Conservation (phyloP, 352 stramenopile genomes). For the Blastocystis sp. region DNA sequence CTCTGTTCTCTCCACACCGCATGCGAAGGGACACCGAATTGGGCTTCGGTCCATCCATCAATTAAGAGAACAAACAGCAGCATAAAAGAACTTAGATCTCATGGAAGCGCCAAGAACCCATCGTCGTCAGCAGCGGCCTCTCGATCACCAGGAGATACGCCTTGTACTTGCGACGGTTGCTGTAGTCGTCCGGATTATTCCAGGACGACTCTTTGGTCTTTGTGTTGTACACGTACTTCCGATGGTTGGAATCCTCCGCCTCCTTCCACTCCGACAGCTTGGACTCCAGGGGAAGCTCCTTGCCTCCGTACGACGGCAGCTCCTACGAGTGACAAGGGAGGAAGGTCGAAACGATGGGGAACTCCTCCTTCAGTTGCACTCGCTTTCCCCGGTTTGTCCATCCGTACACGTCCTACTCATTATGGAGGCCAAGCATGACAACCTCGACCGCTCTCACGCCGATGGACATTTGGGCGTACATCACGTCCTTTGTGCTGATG, state of each 20-base stretch:
- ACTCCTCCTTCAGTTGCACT: slow-evolving; percentile 15
- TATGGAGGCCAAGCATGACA: not conserved
- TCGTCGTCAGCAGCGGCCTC: slow-evolving; percentile 19
- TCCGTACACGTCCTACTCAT: slow-evolving; percentile 46
- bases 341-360: not conserved
- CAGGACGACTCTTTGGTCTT: slow-evolving; percentile 17
- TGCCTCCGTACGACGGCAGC: not conserved
- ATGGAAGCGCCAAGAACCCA: slow-evolving; percentile 39
- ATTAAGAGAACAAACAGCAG: not conserved
- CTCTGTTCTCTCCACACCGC: no score
- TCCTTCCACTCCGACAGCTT: slow-evolving; percentile 21
- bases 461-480: slow-evolving; percentile 38
- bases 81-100: not conserved
- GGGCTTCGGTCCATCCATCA: no score
- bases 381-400: slow-evolving; percentile 31
- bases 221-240: slow-evolving; percentile 31
- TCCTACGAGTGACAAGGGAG: not conserved
- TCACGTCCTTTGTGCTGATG: slow-evolving; percentile 11
- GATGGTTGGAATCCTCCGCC: slow-evolving; percentile 12
- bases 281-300: slow-evolving; percentile 13
- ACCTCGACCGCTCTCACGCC: slow-evolving; percentile 38
- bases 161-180: not conserved
- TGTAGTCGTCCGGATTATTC: slow-evolving; percentile 30
- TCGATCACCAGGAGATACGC: slow-evolving; percentile 36
- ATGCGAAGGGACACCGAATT: no score